A percentile compares a stretch with the other conserved stretches of the same genome.
Evolutionary conservation across 2,329 filamentous ascomycete species (phyloP).

Genomic region (Penicillium sumatraense): DNA sequence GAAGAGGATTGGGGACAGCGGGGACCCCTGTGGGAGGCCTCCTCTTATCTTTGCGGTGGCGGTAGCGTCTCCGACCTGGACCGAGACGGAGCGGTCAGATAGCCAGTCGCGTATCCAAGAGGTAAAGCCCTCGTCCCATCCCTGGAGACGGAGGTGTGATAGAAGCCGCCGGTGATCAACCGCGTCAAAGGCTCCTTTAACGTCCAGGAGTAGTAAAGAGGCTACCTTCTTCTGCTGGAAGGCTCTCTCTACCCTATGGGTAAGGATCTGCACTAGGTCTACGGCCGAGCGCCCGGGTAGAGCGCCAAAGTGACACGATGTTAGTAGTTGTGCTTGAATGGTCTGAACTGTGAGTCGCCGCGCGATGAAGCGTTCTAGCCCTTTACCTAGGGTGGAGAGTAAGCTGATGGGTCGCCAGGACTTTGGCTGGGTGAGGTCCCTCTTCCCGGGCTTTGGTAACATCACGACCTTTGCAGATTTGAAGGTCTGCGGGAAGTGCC

Average conservation of each 20-base stretch:
- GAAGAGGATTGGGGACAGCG: slow-evolving; percentile 31
- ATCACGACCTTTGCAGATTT: too few relatives aligned
- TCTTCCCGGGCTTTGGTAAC: too few relatives aligned
- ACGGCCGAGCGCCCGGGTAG: not conserved
- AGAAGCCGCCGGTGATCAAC: not conserved
- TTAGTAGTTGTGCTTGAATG: not conserved
- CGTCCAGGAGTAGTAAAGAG: not conserved
- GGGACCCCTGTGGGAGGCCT: slow-evolving; percentile 29
- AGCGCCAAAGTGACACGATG: not conserved
- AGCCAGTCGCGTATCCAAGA: not conserved
- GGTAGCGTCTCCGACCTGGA: slow-evolving; percentile 1
- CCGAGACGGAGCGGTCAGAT: not conserved
- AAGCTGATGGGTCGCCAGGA: not conserved
- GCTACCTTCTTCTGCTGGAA: not conserved
- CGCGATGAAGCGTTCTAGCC: not conserved
- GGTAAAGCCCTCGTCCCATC: slow-evolving; percentile 1
- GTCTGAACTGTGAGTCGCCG: not conserved
- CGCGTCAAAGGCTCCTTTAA: not conserved
- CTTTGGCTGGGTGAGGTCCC: not conserved
- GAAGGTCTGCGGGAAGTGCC: too few relatives aligned
- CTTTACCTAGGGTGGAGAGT: not conserved
- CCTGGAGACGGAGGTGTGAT: not conserved
- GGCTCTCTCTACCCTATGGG: not conserved
- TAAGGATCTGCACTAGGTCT: not conserved
- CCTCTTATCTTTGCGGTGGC: slow-evolving; percentile 8